Conservation (phyloP, 805 yeast species). For the Starmera pachycereana region DNA sequence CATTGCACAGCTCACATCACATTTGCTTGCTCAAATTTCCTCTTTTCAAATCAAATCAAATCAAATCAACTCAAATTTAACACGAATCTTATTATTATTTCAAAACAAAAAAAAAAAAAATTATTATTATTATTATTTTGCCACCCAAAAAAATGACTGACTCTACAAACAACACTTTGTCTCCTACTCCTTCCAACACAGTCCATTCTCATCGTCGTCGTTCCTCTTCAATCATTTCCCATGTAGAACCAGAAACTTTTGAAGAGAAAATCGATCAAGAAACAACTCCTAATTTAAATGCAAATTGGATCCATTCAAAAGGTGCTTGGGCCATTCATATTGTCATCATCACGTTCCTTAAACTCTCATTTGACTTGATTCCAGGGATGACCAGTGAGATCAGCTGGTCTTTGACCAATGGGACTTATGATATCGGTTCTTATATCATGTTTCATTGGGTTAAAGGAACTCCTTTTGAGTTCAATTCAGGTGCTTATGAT, state of each 20-base stretch:
- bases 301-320: slow-evolving; percentile 91
- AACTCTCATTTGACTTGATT: slow-evolving; percentile 66
- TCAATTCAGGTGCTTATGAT: slow-evolving; percentile 93
- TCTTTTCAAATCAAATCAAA: too few relatives aligned
- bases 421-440: slow-evolving; percentile 82
- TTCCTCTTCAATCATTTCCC: slow-evolving; percentile 83
- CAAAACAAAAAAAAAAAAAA: too few relatives aligned
- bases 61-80: too few relatives aligned
- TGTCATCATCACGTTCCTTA: slow-evolving; percentile 66
- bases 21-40: too few relatives aligned
- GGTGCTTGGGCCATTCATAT: slow-evolving; percentile 96
- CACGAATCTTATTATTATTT: too few relatives aligned
- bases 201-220: slow-evolving; percentile 42
- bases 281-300: slow-evolving; percentile 81
- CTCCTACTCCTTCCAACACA: slow-evolving; percentile 7
- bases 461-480: slow-evolving; percentile 95
- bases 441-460: slow-evolving; percentile 95
- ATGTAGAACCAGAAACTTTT: slow-evolving; percentile 84
- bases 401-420: slow-evolving; percentile 90
- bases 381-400: slow-evolving; percentile 76
- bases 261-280: slow-evolving; percentile 91
- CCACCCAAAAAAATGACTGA: background rate
- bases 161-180: background rate
- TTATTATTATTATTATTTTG: too few relatives aligned
- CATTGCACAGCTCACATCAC: too few relatives aligned